Evolutionary conservation across 306 rosid species (phyloP).

Genomic region (Prunus fruticosa): DNA sequence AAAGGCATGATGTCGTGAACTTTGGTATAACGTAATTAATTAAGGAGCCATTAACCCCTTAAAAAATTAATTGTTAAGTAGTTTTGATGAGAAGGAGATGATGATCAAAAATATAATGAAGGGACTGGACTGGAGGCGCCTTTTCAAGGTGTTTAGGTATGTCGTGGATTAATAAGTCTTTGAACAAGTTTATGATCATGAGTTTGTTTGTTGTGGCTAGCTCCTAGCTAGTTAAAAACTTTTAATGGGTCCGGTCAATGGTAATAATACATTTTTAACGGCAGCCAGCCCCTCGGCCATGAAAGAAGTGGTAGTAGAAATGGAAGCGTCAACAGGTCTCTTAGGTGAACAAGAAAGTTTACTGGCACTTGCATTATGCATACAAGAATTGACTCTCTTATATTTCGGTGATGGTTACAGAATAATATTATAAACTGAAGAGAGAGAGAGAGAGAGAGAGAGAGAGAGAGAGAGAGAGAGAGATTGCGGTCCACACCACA

Average conservation of each 20-base stretch:
- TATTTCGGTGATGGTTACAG: too few relatives aligned
- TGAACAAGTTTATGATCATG: neutral
- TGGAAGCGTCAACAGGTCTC: neutral
- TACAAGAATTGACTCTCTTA: neutral
- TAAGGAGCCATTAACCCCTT: neutral
- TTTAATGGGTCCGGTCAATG: neutral
- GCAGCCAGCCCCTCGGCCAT: neutral
- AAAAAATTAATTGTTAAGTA: neutral
- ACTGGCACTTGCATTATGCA: neutral
- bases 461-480: neutral
- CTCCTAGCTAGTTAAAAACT: neutral
- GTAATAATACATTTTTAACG: too few relatives aligned
- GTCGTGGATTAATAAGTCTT: neutral
- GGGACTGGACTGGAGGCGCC: neutral
- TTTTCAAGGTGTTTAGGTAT: slow-evolving; percentile 1
- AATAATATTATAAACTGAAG: neutral
- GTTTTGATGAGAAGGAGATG: neutral
- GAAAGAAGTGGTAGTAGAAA: neutral
- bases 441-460: neutral
- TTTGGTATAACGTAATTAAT: neutral
- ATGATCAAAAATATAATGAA: neutral
- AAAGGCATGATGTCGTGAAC: neutral
- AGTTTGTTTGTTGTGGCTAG: neutral
- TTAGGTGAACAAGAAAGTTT: neutral
- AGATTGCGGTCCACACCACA: neutral